Evolutionary conservation across 768 basidiomycete genomes (phyloP).

Genomic region (Mycena capillaripes): DNA sequence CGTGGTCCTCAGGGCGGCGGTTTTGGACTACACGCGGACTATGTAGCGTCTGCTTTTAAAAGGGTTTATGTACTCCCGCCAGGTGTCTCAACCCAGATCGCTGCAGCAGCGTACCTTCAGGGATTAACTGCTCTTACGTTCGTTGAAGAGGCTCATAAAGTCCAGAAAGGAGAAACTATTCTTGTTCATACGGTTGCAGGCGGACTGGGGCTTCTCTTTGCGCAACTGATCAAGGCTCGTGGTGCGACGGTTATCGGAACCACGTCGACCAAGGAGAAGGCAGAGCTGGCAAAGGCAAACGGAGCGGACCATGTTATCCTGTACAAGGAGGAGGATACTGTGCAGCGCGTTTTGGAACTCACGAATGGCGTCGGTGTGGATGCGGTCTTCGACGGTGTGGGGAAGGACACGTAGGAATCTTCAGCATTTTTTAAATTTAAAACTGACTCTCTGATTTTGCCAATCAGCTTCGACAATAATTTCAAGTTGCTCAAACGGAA

Average conservation of each 20-base stretch:
- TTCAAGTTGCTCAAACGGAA: conserved; percentile 88
- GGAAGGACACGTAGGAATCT: conserved; percentile 88
- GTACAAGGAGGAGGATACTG: conserved; percentile 82
- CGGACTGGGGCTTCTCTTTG: conserved; percentile 80
- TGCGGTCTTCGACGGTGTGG: conserved; percentile 95
- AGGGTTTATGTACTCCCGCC: conserved; percentile 76
- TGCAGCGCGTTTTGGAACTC: conserved; percentile 78
- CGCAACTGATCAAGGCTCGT: conserved; percentile 76
- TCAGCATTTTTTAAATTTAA: background rate
- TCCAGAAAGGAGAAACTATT: conserved; percentile 84
- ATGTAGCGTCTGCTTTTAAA: conserved; percentile 59
- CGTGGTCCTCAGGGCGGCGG: conserved; percentile 16
- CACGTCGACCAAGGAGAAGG: conserved; percentile 88
- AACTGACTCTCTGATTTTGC: conserved; percentile 9
- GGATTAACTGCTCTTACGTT: conserved; percentile 85
- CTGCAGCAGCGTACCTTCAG: conserved; percentile 79
- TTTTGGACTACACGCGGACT: conserved; percentile 29
- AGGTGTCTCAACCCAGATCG: conserved; percentile 68
- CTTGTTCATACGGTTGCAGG: conserved; percentile 94
- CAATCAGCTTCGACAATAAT: conserved; percentile 77
- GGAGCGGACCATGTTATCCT: conserved; percentile 93
- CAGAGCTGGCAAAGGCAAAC: conserved; percentile 78
- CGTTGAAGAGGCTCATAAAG: conserved; percentile 87
- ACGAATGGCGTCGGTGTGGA: conserved; percentile 88
- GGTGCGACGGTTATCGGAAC: conserved; percentile 96